Evolutionary conservation across 148 eudicot genomes (phyloP).

Genomic region (Cornus suecica): DNA sequence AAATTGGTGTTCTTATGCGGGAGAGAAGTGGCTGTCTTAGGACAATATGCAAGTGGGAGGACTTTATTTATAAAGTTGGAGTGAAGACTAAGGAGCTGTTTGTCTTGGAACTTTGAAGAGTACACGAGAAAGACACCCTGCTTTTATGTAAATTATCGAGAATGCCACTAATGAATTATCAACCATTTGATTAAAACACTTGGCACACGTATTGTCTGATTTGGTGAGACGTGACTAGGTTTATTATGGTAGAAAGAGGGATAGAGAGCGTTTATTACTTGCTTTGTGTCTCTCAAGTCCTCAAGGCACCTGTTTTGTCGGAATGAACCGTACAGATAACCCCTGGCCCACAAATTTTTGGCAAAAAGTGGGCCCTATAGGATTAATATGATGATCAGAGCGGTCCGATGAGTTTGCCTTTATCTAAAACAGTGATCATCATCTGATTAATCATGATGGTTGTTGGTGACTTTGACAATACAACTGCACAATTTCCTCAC

Average conservation of each 20-base stretch:
- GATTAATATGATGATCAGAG: neutral
- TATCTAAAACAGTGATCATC: neutral
- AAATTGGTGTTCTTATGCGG: neutral
- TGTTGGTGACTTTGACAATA: too few species aligned
- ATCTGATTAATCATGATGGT: neutral
- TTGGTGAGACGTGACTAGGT: slow-evolving; percentile 22
- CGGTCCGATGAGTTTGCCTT: neutral
- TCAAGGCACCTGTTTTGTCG: too few species aligned
- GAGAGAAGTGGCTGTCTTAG: slow-evolving; percentile 1
- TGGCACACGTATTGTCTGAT: slow-evolving; percentile 12
- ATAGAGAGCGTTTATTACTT: too few species aligned
- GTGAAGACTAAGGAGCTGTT: slow-evolving; percentile 16
- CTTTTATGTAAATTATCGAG: neutral
- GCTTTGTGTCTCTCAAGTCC: neutral
- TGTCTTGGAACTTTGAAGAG: slow-evolving; percentile 7
- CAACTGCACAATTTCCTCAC: too few species aligned
- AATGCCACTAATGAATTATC: slow-evolving; percentile 12
- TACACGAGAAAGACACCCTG: neutral
- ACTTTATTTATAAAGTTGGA: slow-evolving; percentile 14
- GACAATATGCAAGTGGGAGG: neutral
- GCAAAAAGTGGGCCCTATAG: neutral
- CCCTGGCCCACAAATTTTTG: too few species aligned
- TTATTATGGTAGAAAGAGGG: neutral
- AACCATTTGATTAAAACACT: neutral
- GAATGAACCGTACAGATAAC: too few species aligned